Evolutionary conservation across 495 filamentous ascomycete species (phyloP), one percentile per base, ranked within the genome.

Genomic region (Annulohypoxylon stygium): DNA sequence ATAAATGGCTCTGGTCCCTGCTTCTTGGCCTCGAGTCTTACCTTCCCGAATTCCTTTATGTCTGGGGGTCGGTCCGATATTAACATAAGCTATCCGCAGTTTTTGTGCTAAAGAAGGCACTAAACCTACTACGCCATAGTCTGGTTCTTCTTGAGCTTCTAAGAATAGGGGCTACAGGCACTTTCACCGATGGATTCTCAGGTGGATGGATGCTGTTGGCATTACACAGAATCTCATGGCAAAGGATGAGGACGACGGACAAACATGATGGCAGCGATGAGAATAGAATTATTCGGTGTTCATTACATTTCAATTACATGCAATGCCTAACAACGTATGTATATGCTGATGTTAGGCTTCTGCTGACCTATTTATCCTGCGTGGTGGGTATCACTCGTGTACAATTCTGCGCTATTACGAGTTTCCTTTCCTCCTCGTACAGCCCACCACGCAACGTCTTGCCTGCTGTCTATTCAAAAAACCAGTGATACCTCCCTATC

Each of bases 1-100:
- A 55, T 14, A 55, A 34, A 62, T 67, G 34, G 66, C 34, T 75
- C 69, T 70, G 74, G 76, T 62, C 68, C 75, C 74, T 80, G 34
- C 45, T 78, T 25, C 51, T 47, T 47, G 16, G n/a, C 43, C 43
- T 26, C 61, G 20, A 36, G 16, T 64, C n/a, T 43, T 68, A 54
- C 57, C 57, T 69, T 69, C 58, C 58, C 47, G 37, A 69, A 69
- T 23, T 41, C 62, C 67, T 64, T 50, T 50, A 59, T 58, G 4
- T 26, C 51, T 16, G 47, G 64, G 47, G 45, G 73, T 71, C 72
- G 76, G 76, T 76, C 79, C 66, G 69, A 74, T 51, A 55, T 51
- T 59, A 16, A 36, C 10, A 39, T 55, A 30, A 33, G 48, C 34
- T 37, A 53, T 39, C 37, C 14, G 12, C 20, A 39, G 25, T 45